These are phyloP conservation scores for Sugiyamaella xylanicola DNA, from an alignment of 1,139 yeast genomes.

Conservation along the genomic window DNA sequence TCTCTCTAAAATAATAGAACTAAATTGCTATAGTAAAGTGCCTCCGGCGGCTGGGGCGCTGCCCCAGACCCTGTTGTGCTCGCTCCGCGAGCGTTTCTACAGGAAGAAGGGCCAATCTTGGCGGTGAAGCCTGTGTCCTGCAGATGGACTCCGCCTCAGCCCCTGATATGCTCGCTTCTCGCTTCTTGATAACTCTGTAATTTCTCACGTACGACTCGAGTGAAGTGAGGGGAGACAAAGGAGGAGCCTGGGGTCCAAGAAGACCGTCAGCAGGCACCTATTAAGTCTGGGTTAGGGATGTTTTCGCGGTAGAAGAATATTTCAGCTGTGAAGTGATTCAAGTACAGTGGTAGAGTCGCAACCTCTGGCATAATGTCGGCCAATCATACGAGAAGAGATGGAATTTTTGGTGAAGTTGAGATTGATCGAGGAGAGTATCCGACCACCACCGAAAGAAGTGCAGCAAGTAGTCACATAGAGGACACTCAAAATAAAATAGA, in stretches of 20 bases:
- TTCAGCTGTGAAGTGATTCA: background rate
- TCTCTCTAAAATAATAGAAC: conserved; percentile 28
- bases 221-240: background rate
- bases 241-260: background rate
- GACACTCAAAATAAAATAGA: background rate
- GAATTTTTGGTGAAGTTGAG: conserved; percentile 14
- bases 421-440: background rate
- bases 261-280: too few species aligned
- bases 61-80: background rate
- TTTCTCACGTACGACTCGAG: background rate
- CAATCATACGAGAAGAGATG: conserved; percentile 14
- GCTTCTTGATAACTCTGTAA: too few species aligned
- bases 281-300: conserved; percentile 13
- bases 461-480: background rate
- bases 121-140: too few species aligned
- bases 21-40: too few species aligned
- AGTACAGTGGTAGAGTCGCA: background rate
- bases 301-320: conserved; percentile 2
- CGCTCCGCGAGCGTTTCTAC: background rate
- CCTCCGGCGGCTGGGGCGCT: background rate
- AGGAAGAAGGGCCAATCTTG: too few species aligned
- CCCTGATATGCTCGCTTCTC: background rate
- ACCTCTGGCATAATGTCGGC: background rate
- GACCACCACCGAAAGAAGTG: background rate
- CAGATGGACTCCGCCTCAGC: background rate